phyloP scores from a whole-genome alignment of 2,329 filamentous ascomycete genomes.

The Colletotrichum scovillei region DNA sequence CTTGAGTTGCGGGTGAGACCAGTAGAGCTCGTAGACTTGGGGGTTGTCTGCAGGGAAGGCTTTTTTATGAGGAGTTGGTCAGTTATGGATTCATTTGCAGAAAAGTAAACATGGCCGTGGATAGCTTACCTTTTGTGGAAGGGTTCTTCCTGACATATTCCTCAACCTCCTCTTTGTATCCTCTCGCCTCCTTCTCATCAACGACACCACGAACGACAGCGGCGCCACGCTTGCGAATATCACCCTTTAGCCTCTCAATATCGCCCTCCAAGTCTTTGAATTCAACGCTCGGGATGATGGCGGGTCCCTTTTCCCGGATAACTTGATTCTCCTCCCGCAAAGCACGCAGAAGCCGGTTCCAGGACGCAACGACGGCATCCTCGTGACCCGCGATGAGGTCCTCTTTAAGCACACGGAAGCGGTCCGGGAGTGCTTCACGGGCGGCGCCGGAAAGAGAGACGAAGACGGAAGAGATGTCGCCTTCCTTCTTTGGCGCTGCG shows the following conservation, averaged over 20 bases:
- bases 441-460: slow-evolving; percentile 65
- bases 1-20: slow-evolving; percentile 75
- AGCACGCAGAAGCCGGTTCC: slow-evolving; percentile 58
- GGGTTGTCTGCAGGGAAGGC: slow-evolving; percentile 76
- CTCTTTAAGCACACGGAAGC: slow-evolving; percentile 68
- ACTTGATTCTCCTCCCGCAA: slow-evolving; percentile 60
- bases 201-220: slow-evolving; percentile 75
- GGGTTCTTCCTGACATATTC: slow-evolving; percentile 75
- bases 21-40: slow-evolving; percentile 81
- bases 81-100: neutral
- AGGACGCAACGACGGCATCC: slow-evolving; percentile 57
- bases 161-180: slow-evolving; percentile 72
- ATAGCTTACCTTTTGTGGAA: slow-evolving; percentile 59
- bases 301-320: slow-evolving; percentile 56
- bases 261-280: slow-evolving; percentile 57
- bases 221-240: slow-evolving; percentile 70
- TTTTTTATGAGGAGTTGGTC: slow-evolving; percentile 37
- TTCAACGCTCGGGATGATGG: slow-evolving; percentile 64
- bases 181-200: slow-evolving; percentile 69
- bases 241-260: slow-evolving; percentile 50
- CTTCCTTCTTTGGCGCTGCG: slow-evolving; percentile 60
- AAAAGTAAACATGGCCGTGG: fast-evolving
- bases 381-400: slow-evolving; percentile 62
- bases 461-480: slow-evolving; percentile 73
- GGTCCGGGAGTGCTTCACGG: slow-evolving; percentile 60